Percentiles rank a stretch among this genome's conserved stretches.
Conservation (phyloP, 768 basidiomycete species). For the Tulasnella sp. region DNA sequence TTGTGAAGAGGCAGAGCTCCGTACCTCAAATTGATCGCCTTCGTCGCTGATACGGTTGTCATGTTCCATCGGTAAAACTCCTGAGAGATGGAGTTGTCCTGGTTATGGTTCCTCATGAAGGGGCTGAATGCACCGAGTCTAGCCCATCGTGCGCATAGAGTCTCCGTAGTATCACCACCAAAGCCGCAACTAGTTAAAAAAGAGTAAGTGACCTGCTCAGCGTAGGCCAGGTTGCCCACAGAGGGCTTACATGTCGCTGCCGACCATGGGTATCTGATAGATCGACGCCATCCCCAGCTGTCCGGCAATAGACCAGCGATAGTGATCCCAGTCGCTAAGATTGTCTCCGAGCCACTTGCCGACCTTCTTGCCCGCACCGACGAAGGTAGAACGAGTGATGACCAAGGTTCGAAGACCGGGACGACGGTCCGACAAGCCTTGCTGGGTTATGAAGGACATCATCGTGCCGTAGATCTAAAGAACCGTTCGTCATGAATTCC, state of each 20-base stretch:
- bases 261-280: slow-evolving; percentile 65
- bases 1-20: slow-evolving; percentile 15
- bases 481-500: too few species aligned
- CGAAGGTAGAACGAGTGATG: slow-evolving; percentile 65
- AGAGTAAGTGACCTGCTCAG: background rate
- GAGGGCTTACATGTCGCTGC: slow-evolving; percentile 59
- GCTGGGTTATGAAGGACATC: slow-evolving; percentile 53
- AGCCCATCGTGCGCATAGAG: slow-evolving; percentile 64
- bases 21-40: slow-evolving; percentile 51
- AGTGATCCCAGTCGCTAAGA: slow-evolving; percentile 46
- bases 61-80: slow-evolving; percentile 58
- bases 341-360: slow-evolving; percentile 71
- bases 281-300: slow-evolving; percentile 55
- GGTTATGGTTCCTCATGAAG: slow-evolving; percentile 66
- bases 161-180: slow-evolving; percentile 46
- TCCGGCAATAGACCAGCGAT: slow-evolving; percentile 48
- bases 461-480: slow-evolving; percentile 58
- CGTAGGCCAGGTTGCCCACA: slow-evolving; percentile 18
- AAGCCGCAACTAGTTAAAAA: slow-evolving; percentile 18
- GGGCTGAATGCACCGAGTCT: slow-evolving; percentile 68
- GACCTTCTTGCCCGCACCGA: slow-evolving; percentile 53
- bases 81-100: slow-evolving; percentile 40
- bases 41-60: slow-evolving; percentile 47
- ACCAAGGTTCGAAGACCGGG: slow-evolving; percentile 50
- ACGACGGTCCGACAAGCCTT: slow-evolving; percentile 51